Evolutionary conservation across 208 protist genomes (phyloP).

Genomic region (Wallacemonas sp.): DNA sequence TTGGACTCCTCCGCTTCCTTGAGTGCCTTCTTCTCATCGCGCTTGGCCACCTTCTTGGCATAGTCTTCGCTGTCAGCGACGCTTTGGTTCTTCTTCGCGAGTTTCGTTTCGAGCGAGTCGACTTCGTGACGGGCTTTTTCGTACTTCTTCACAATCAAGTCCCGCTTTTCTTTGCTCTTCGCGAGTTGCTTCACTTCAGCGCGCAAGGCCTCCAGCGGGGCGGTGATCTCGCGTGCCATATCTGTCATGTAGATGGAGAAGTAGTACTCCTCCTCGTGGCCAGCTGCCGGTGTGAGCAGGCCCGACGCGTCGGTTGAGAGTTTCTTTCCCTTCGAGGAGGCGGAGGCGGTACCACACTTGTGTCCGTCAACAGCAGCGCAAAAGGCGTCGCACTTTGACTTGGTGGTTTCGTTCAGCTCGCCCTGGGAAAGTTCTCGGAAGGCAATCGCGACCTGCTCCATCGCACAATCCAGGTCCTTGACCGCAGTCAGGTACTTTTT

Average conservation of each 20-base stretch:
- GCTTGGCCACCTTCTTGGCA: slow-evolving; percentile 33
- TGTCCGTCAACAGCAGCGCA: slow-evolving; percentile 46
- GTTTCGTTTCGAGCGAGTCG: slow-evolving; percentile 41
- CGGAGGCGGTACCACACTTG: slow-evolving; percentile 19
- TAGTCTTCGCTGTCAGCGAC: slow-evolving; percentile 48
- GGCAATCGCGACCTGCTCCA: slow-evolving; percentile 56
- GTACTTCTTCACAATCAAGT: slow-evolving; percentile 37
- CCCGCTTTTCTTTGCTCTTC: slow-evolving; percentile 22
- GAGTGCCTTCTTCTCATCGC: slow-evolving; percentile 27
- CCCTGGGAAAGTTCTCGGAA: slow-evolving; percentile 56
- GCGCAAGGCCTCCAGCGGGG: slow-evolving; percentile 34
- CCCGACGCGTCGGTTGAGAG: not conserved
- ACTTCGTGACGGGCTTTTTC: slow-evolving; percentile 31
- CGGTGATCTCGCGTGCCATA: slow-evolving; percentile 40
- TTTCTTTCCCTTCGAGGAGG: not conserved
- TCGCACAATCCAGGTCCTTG: slow-evolving; percentile 43
- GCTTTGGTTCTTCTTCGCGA: slow-evolving; percentile 69
- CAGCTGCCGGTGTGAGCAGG: not conserved
- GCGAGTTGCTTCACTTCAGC: slow-evolving; percentile 13
- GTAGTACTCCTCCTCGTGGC: slow-evolving; percentile 22
- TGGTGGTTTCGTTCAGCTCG: slow-evolving; percentile 24
- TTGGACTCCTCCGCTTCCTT: slow-evolving; percentile 31
- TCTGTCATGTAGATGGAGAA: slow-evolving; percentile 60
- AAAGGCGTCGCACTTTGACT: slow-evolving; percentile 28
- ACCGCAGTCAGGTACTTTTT: slow-evolving; percentile 62